Evolutionary conservation across 768 basidiomycete genomes (phyloP).

Genomic region (Trametes coccinea): DNA sequence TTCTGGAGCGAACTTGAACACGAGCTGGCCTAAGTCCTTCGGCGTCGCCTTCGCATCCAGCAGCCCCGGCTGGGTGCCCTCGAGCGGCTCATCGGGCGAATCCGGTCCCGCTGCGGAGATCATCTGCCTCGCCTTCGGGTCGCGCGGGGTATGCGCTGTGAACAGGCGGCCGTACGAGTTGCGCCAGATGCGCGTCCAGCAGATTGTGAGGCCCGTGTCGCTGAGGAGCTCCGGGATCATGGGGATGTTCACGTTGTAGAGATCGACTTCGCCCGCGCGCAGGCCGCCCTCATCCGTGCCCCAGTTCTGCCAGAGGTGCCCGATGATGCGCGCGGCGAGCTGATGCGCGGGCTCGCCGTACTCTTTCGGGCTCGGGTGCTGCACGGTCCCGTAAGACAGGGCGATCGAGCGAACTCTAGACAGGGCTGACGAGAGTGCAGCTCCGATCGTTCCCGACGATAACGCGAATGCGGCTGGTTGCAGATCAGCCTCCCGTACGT

Average conservation of each 20-base stretch:
- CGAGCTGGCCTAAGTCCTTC: slow-evolving; percentile 40
- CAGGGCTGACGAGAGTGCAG: slow-evolving; percentile 79
- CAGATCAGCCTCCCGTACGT: not conserved
- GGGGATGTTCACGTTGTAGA: slow-evolving; percentile 89
- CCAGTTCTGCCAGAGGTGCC: slow-evolving; percentile 83
- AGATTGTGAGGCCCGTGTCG: slow-evolving; percentile 61
- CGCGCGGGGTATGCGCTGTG: slow-evolving; percentile 44
- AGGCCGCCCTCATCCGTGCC: slow-evolving; percentile 63
- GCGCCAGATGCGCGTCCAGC: slow-evolving; percentile 84
- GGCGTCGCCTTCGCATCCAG: slow-evolving; percentile 14
- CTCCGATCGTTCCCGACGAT: slow-evolving; percentile 92
- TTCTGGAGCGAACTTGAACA: slow-evolving; percentile 78
- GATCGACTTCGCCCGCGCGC: slow-evolving; percentile 66
- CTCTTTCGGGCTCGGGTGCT: slow-evolving; percentile 60
- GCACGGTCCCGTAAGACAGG: slow-evolving; percentile 82
- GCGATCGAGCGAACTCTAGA: slow-evolving; percentile 78
- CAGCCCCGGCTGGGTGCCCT: slow-evolving; percentile 13
- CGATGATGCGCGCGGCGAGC: slow-evolving; percentile 65
- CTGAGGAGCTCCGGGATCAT: slow-evolving; percentile 65
- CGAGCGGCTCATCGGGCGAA: slow-evolving; percentile 31
- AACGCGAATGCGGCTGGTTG: slow-evolving; percentile 76
- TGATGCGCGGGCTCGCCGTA: slow-evolving; percentile 72
- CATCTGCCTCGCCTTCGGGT: slow-evolving; percentile 25
- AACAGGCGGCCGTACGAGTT: slow-evolving; percentile 84
- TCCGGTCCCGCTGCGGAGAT: slow-evolving; percentile 47